Percentiles rank a stretch among this genome's conserved stretches.
phyloP scores from a whole-genome alignment of 306 rosid species.

The Acmispon strigosus region DNA sequence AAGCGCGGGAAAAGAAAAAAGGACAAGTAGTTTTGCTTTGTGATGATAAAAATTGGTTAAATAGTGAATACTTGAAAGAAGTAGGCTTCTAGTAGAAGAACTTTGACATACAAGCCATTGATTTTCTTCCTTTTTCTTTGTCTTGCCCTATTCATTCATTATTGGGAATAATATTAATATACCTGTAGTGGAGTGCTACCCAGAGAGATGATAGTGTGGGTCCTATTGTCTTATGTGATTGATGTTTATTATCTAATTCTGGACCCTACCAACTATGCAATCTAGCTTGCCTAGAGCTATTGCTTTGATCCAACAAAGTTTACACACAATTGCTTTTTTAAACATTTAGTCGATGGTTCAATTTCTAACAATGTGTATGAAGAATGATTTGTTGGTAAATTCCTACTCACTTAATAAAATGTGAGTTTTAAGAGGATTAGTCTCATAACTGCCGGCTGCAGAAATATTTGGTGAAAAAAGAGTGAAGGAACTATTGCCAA shows the following conservation, averaged over 20 bases:
- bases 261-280: conserved; percentile 25
- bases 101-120: conserved; percentile 16
- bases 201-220: conserved; percentile 27
- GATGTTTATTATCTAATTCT: conserved; percentile 16
- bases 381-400: too few relatives aligned
- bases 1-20: conserved; percentile 27
- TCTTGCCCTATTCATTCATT: not conserved
- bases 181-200: conserved; percentile 16
- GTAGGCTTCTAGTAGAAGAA: conserved; percentile 28
- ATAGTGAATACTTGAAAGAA: conserved; percentile 4
- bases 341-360: too few relatives aligned
- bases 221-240: conserved; percentile 21
- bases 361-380: too few relatives aligned
- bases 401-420: too few relatives aligned
- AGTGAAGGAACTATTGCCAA: too few relatives aligned
- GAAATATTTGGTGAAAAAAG: too few relatives aligned
- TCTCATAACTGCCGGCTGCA: too few relatives aligned
- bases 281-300: not conserved
- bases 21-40: conserved; percentile 11
- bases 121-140: not conserved
- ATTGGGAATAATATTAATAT: conserved; percentile 2
- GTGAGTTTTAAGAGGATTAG: too few relatives aligned
- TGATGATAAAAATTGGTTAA: not conserved
- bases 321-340: too few relatives aligned
- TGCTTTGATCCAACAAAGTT: too few relatives aligned